phyloP scores from a whole-genome alignment of 257 asterid genomes.

The Solanum chiquidenum region DNA sequence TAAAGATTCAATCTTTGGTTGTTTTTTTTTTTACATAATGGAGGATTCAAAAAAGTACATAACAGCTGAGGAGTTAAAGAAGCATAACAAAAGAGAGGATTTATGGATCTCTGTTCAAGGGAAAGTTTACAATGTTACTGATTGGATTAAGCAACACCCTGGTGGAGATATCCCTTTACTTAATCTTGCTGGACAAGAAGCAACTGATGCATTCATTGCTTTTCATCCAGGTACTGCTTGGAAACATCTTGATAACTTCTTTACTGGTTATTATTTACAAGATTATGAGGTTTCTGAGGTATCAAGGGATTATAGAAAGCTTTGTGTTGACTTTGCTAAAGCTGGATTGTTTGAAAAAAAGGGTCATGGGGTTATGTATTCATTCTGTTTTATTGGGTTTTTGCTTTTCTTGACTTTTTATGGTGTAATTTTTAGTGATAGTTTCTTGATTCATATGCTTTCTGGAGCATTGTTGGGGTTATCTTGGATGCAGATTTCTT shows the following conservation, averaged over 20 bases:
- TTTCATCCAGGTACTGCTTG: slow-evolving; percentile 41
- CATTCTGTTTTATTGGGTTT: background rate
- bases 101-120: slow-evolving; percentile 37
- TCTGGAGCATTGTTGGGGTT: slow-evolving; percentile 30
- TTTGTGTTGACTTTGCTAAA: slow-evolving; percentile 14
- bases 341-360: slow-evolving; percentile 37
- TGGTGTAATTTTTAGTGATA: slow-evolving; percentile 19
- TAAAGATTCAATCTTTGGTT: background rate
- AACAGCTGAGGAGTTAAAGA: slow-evolving; percentile 21
- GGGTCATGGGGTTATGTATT: slow-evolving; percentile 32
- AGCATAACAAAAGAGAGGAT: slow-evolving; percentile 23
- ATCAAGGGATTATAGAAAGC: slow-evolving; percentile 31
- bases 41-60: slow-evolving; percentile 14
- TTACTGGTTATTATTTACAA: slow-evolving; percentile 24
- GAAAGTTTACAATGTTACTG: slow-evolving; percentile 25
- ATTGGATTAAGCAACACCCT: slow-evolving; percentile 35
- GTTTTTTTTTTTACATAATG: background rate
- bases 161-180: slow-evolving; percentile 30
- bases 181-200: slow-evolving; percentile 37
- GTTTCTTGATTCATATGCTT: slow-evolving; percentile 20
- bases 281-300: slow-evolving; percentile 39
- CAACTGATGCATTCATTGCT: slow-evolving; percentile 42
- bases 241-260: slow-evolving; percentile 27
- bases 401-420: slow-evolving; percentile 13
- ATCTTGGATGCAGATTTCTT: slow-evolving; percentile 41